A percentile compares a stretch with the other conserved stretches of the same genome.
These are phyloP conservation scores for Xylaria scruposa DNA, from an alignment of 495 filamentous ascomycete genomes.

Conservation along the genomic window DNA sequence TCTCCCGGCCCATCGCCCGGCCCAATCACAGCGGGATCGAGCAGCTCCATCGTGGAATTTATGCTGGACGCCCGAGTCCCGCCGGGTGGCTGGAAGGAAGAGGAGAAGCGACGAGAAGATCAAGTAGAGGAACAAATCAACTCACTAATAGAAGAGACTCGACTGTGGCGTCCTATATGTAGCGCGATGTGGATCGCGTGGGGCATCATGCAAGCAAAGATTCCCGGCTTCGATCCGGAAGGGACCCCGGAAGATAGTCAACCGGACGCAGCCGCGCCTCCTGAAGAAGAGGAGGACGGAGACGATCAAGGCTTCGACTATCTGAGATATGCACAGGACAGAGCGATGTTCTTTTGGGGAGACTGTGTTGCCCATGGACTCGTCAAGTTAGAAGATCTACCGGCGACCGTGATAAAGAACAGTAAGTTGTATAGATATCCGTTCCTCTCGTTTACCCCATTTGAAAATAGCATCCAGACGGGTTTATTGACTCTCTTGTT, in stretches of 20 bases:
- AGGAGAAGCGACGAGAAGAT: conserved; percentile 65
- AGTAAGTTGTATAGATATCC: conserved; percentile 57
- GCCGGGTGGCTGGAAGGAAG: conserved; percentile 60
- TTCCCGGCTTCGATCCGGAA: conserved; percentile 60
- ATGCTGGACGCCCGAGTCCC: conserved; percentile 74
- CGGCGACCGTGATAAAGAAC: conserved; percentile 64
- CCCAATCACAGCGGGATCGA: conserved; percentile 36
- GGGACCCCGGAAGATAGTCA: conserved; percentile 11
- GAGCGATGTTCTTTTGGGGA: conserved; percentile 91
- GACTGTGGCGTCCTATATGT: conserved; percentile 85
- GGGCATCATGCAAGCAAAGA: conserved; percentile 94
- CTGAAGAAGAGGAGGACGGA: conserved; percentile 52
- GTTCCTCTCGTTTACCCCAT: neutral
- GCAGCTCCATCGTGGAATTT: conserved; percentile 64
- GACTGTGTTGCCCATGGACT: conserved; percentile 79
- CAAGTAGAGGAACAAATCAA: conserved; percentile 67
- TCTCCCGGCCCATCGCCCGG: conserved; percentile 37
- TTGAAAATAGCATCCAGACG: neutral
- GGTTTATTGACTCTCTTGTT: conserved; percentile 1
- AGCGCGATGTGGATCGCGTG: conserved; percentile 93
- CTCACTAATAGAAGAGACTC: conserved; percentile 74
- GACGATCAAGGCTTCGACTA: conserved; percentile 81
- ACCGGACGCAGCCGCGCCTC: conserved; percentile 29
- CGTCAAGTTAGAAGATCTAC: conserved; percentile 74
- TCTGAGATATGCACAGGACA: conserved; percentile 85